Evolutionary conservation across 2,329 filamentous ascomycete genomes (phyloP).

Genomic region (Penicillium sp.): DNA sequence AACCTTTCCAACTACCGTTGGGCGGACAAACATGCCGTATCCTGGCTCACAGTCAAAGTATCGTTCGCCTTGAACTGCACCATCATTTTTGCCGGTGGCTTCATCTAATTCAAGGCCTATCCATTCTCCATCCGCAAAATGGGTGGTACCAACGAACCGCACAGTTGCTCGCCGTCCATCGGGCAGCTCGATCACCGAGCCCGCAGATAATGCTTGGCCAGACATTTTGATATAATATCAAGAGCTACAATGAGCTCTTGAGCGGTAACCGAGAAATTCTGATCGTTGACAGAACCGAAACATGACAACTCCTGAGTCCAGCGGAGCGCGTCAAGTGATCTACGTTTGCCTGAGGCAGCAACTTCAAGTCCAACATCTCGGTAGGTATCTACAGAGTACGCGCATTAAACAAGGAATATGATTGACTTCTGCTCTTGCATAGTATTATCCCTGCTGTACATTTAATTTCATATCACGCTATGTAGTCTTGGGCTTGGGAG

Average conservation of each 20-base stretch:
- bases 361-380: background rate
- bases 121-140: conserved; percentile 82
- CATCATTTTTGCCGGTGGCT: conserved; percentile 86
- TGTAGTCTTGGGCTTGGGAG: background rate
- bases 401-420: too few relatives aligned
- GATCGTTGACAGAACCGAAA: conserved; percentile 5
- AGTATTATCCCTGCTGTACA: background rate
- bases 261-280: conserved; percentile 7
- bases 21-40: conserved; percentile 83
- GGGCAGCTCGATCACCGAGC: conserved; percentile 74
- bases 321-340: conserved; percentile 16
- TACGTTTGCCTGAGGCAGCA: conserved; percentile 19
- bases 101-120: conserved; percentile 85
- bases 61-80: conserved; percentile 78
- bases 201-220: conserved; percentile 45
- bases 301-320: conserved; percentile 17
- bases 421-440: background rate
- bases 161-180: conserved; percentile 76
- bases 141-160: conserved; percentile 76
- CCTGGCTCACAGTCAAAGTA: conserved; percentile 77
- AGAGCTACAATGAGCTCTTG: conserved; percentile 15
- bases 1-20: conserved; percentile 62
- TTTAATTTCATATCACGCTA: background rate
- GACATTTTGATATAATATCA: conserved; percentile 17
- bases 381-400: too few relatives aligned